Evolutionary conservation across 805 yeast genomes (phyloP).

Genomic region (Saccharomycopsis capsularis): DNA sequence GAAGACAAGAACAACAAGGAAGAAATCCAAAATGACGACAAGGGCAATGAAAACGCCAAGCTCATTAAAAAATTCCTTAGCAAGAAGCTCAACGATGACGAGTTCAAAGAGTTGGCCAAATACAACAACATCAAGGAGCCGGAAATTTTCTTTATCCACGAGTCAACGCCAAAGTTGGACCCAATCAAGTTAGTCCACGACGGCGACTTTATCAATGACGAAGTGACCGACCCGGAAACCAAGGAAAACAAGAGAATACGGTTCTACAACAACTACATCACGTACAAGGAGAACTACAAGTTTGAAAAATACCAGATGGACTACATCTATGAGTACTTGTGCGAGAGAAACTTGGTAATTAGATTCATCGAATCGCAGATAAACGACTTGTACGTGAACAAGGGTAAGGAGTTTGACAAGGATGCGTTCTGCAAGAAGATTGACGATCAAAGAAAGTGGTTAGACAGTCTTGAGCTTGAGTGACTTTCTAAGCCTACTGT

Average conservation of each 20-base stretch:
- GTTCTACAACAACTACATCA: conserved; percentile 18
- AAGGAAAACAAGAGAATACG: conserved; percentile 10
- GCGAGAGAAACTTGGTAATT: conserved; percentile 16
- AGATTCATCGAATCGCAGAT: conserved; percentile 19
- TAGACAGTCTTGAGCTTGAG: conserved; percentile 7
- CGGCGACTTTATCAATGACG: conserved; percentile 13
- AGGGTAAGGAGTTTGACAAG: conserved; percentile 6
- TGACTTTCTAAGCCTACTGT: no score
- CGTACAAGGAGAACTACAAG: conserved; percentile 5
- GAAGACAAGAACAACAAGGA: neutral
- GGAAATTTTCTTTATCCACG: conserved; percentile 17
- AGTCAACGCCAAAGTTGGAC: conserved; percentile 19
- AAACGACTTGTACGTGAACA: conserved; percentile 3
- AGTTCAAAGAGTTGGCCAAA: conserved; percentile 2
- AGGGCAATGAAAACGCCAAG: neutral
- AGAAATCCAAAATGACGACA: conserved; percentile 15
- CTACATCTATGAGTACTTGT: conserved; percentile 16
- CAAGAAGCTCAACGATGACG: conserved; percentile 11
- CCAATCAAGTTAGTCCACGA: conserved; percentile 15
- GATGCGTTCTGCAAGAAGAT: conserved; percentile 10
- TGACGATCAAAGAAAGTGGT: conserved; percentile 15
- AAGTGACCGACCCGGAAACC: conserved; percentile 8
- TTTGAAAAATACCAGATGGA: conserved; percentile 20
- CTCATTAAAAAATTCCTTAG: conserved; percentile 8
- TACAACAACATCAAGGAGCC: conserved; percentile 14